These are phyloP conservation scores for Phaeomoniella chlamydospora DNA, from an alignment of 2,329 filamentous ascomycete species.

Conservation along the genomic window DNA sequence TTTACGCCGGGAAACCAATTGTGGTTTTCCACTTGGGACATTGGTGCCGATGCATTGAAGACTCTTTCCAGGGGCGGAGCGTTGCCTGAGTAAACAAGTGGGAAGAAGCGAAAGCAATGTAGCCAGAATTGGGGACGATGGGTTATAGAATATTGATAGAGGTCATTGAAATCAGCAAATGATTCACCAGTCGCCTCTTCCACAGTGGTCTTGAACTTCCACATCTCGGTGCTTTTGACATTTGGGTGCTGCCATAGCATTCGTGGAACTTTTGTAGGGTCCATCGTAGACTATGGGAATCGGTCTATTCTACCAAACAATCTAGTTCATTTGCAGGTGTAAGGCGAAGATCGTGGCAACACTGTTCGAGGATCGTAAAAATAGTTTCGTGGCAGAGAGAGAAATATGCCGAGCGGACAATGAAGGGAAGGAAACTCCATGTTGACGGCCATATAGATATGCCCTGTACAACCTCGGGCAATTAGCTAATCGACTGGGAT, in stretches of 20 bases:
- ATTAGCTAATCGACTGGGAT: too few species aligned
- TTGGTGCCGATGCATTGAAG: slow-evolving; percentile 56
- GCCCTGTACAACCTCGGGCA: too few species aligned
- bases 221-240: slow-evolving; percentile 49
- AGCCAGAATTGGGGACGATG: slow-evolving; percentile 51
- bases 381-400: too few species aligned
- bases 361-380: too few species aligned
- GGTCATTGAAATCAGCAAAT: slow-evolving; percentile 51
- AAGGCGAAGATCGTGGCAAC: too few species aligned
- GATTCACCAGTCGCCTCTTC: slow-evolving; percentile 43
- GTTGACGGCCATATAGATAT: too few species aligned
- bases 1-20: slow-evolving; percentile 62
- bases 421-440: too few species aligned
- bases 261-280: slow-evolving; percentile 24
- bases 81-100: slow-evolving; percentile 48
- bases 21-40: slow-evolving; percentile 57
- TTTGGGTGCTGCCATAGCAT: slow-evolving; percentile 57
- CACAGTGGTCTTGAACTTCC: slow-evolving; percentile 49
- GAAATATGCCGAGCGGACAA: too few species aligned
- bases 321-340: too few species aligned
- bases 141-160: slow-evolving; percentile 55
- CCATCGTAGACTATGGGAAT: too few species aligned
- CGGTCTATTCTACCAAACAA: too few species aligned
- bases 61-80: slow-evolving; percentile 42
- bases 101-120: slow-evolving; percentile 44